These are phyloP conservation scores for Quercus suber DNA, from an alignment of 306 rosid species.

Conservation along the genomic window DNA sequence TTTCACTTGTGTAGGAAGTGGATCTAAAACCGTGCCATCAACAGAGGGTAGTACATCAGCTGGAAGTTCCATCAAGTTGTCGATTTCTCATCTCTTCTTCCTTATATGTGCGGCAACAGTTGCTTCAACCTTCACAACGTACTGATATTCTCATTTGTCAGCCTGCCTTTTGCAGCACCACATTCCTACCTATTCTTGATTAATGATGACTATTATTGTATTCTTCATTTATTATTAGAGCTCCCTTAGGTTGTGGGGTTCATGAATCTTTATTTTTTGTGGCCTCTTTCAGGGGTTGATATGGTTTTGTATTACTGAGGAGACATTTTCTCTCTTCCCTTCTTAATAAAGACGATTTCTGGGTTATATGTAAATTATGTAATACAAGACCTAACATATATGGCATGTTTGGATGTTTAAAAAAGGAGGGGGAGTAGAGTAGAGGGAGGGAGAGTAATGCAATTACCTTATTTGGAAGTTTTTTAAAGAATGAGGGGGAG, in stretches of 20 bases:
- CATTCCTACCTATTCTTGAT: conserved; percentile 1
- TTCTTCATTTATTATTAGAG: not conserved
- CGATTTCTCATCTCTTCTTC: conserved; percentile 43
- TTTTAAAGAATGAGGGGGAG: too few relatives aligned
- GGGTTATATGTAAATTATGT: not conserved
- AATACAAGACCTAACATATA: not conserved
- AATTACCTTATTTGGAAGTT: too few relatives aligned
- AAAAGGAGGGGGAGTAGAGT: too few relatives aligned
- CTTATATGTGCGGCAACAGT: conserved; percentile 44
- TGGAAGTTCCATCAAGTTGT: conserved; percentile 49
- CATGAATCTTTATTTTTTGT: conserved; percentile 11
- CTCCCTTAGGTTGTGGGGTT: conserved; percentile 21
- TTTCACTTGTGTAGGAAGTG: conserved; percentile 44
- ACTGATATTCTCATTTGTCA: conserved; percentile 24
- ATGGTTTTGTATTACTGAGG: conserved; percentile 22
- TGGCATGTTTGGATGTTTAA: too few relatives aligned
- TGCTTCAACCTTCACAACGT: conserved; percentile 32
- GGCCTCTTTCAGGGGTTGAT: conserved; percentile 15
- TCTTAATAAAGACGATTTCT: conserved; percentile 22
- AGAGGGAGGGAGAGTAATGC: too few relatives aligned
- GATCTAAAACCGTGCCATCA: conserved; percentile 56
- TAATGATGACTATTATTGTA: not conserved
- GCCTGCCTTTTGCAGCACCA: not conserved
- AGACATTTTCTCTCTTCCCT: conserved; percentile 13
- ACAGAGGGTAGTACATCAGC: conserved; percentile 42